A percentile compares a stretch with the other conserved stretches of the same genome.
Evolutionary conservation across 495 filamentous ascomycete species (phyloP).

Genomic region (Tuber borchii): DNA sequence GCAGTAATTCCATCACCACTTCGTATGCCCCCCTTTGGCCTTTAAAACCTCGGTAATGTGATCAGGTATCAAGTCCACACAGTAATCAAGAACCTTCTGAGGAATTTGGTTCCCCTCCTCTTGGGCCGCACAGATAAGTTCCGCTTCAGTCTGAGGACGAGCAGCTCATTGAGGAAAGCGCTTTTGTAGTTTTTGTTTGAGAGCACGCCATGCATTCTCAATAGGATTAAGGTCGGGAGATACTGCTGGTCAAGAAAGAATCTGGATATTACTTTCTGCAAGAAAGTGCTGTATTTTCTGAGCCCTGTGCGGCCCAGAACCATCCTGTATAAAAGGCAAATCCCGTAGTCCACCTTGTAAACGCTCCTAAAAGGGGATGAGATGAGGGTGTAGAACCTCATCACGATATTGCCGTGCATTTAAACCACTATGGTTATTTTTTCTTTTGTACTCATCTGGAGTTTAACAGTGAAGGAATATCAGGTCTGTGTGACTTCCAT

Average conservation of each 20-base stretch:
- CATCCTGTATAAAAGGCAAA: constrained; percentile 13
- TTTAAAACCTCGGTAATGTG: constrained; percentile 7
- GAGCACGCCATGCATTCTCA: not conserved
- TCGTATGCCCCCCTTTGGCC: constrained; percentile 12
- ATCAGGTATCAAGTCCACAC: constrained; percentile 9
- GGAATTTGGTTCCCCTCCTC: constrained; percentile 3
- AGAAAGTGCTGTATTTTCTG: not conserved
- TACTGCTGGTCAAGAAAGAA: constrained; percentile 3
- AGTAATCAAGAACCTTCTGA: constrained; percentile 4
- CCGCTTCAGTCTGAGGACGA: not conserved
- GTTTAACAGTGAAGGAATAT: too few species aligned
- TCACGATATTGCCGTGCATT: constrained; percentile 2
- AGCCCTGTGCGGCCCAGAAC: not conserved
- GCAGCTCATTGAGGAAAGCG: too few species aligned
- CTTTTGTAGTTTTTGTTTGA: constrained; percentile 11
- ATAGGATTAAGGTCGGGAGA: constrained; percentile 4
- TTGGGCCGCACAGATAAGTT: constrained; percentile 3
- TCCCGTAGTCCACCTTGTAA: not conserved
- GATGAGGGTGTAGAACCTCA: constrained; percentile 3
- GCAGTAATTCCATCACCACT: not conserved
- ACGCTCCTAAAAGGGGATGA: constrained; percentile 10
- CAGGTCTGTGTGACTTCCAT: too few species aligned
- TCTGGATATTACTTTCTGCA: not conserved
- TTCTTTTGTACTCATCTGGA: not conserved
- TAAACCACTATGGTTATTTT: constrained; percentile 6